Evolutionary conservation across 2,329 filamentous ascomycete genomes (phyloP).

Genomic region (Neophaeococcomyces mojaviensis): DNA sequence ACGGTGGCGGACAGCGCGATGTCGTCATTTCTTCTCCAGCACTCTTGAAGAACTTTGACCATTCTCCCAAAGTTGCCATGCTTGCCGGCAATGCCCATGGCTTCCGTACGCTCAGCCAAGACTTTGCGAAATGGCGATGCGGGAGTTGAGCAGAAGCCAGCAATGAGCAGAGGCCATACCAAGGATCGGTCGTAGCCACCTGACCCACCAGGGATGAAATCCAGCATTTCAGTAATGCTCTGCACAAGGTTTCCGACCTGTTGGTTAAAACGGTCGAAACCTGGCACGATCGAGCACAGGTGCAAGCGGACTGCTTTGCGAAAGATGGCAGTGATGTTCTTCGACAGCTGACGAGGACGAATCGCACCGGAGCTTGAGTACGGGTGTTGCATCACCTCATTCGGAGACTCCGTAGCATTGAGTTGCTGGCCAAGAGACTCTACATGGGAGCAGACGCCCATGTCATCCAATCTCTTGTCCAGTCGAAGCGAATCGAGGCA

Average conservation of each 20-base stretch:
- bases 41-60: constrained; percentile 67
- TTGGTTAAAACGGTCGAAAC: constrained; percentile 66
- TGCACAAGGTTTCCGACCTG: constrained; percentile 71
- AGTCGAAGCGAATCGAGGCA: constrained; percentile 85
- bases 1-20: constrained; percentile 30
- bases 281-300: constrained; percentile 89
- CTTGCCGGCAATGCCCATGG: constrained; percentile 68
- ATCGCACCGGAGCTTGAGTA: constrained; percentile 61
- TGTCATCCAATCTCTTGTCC: constrained; percentile 70
- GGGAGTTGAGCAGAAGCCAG: constrained; percentile 68
- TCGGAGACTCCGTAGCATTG: constrained; percentile 62
- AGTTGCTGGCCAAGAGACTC: constrained; percentile 81
- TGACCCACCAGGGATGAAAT: constrained; percentile 72
- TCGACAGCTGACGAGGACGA: constrained; percentile 72
- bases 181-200: constrained; percentile 83
- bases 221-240: constrained; percentile 67
- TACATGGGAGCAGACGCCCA: constrained; percentile 81
- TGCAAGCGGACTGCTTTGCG: constrained; percentile 89
- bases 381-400: constrained; percentile 54
- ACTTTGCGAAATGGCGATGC: constrained; percentile 68
- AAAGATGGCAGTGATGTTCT: constrained; percentile 86
- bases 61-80: constrained; percentile 83
- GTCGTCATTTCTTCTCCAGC: constrained; percentile 71
- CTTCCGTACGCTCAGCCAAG: constrained; percentile 65
- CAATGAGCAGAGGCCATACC: constrained; percentile 87